Conservation (phyloP, 2,329 filamentous ascomycete species). For the Dothistroma septosporum region DNA sequence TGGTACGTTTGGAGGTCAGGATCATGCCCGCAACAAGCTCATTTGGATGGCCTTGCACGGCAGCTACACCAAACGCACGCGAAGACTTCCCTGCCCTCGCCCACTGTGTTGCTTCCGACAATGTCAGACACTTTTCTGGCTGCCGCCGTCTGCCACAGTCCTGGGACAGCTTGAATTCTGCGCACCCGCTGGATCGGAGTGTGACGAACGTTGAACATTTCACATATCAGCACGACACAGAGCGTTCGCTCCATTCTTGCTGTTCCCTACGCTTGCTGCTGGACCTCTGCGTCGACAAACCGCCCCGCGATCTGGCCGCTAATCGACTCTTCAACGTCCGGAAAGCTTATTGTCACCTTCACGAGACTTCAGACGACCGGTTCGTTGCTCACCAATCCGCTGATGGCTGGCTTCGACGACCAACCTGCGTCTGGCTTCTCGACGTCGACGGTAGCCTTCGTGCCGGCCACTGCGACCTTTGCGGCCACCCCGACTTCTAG, state of each 20-base stretch:
- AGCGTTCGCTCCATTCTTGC: neutral
- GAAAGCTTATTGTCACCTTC: neutral
- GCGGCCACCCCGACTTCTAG: neutral
- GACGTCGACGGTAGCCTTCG: neutral
- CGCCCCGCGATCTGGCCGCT: neutral
- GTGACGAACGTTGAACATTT: neutral
- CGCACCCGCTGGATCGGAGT: neutral
- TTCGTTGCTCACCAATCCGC: neutral
- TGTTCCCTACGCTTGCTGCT: neutral
- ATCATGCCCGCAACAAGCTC: conserved; percentile 6
- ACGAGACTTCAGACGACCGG: neutral
- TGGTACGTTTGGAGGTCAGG: conserved; percentile 8
- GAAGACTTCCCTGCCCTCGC: neutral
- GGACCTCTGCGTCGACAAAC: neutral
- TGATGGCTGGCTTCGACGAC: neutral
- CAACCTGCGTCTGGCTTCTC: neutral
- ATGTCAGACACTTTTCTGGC: neutral
- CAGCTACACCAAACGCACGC: neutral
- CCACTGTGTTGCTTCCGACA: neutral
- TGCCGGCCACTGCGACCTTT: neutral
- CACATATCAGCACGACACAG: neutral
- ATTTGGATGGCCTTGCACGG: neutral
- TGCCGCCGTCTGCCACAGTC: conserved; percentile 3
- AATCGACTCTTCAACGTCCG: neutral
- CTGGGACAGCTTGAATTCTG: neutral